Evolutionary conservation across 805 yeast species (phyloP).

Genomic region (Starmera caribaea): DNA sequence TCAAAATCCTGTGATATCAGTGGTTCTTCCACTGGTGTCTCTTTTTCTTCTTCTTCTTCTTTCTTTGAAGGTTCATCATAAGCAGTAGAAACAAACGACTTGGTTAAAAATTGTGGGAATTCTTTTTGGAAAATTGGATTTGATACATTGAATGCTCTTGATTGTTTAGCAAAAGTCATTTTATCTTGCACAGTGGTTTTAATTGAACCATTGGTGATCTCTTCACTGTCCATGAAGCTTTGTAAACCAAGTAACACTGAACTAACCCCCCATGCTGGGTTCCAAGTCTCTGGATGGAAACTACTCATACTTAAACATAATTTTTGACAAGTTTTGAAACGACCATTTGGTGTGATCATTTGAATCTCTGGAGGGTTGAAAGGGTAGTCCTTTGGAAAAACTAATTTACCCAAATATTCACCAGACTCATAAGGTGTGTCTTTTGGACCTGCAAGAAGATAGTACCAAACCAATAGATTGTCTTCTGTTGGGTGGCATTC

Average conservation of each 20-base stretch:
- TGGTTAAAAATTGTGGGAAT: slow-evolving; percentile 37
- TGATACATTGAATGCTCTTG: slow-evolving; percentile 48
- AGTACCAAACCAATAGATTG: slow-evolving; percentile 89
- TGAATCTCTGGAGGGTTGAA: slow-evolving; percentile 82
- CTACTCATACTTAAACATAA: slow-evolving; percentile 85
- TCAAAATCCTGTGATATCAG: no score
- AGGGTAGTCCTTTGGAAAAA: slow-evolving; percentile 78
- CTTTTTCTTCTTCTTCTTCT: no score
- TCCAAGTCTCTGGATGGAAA: slow-evolving; percentile 90
- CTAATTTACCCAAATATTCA: slow-evolving; percentile 77
- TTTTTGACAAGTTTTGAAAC: slow-evolving; percentile 66
- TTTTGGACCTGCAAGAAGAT: slow-evolving; percentile 84
- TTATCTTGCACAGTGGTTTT: slow-evolving; percentile 47
- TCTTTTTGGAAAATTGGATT: slow-evolving; percentile 46
- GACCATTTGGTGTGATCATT: slow-evolving; percentile 84
- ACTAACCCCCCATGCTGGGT: slow-evolving; percentile 89
- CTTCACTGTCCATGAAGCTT: slow-evolving; percentile 85
- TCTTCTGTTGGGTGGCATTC: slow-evolving; percentile 77
- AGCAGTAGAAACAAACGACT: no score
- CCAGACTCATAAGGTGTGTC: slow-evolving; percentile 80
- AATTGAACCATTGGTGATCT: slow-evolving; percentile 75
- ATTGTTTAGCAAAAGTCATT: slow-evolving; percentile 41
- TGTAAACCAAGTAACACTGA: slow-evolving; percentile 79
- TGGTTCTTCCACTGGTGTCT: no score
- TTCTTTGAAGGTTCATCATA: no score